These are phyloP conservation scores for Apiospora hydei DNA, from an alignment of 2,329 filamentous ascomycete genomes.

Conservation along the genomic window DNA sequence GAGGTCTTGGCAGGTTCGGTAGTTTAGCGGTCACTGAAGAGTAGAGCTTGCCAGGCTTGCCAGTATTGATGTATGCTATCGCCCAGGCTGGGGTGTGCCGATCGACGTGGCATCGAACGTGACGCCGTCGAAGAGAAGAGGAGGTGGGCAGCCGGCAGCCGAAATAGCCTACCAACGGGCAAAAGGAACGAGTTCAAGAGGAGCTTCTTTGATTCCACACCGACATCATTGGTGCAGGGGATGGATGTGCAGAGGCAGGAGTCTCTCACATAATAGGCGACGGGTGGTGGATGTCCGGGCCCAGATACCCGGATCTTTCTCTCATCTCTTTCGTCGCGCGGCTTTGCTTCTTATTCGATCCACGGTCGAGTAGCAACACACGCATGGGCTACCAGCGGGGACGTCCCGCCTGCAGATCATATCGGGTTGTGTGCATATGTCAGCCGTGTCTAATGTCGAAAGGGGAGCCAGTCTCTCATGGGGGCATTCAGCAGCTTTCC, in stretches of 20 bases:
- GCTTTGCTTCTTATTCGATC: not conserved
- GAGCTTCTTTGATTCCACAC: not conserved
- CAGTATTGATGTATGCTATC: not conserved
- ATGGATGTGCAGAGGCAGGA: not conserved
- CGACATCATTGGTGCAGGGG: slow-evolving; percentile 8
- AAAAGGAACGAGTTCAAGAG: slow-evolving; percentile 3
- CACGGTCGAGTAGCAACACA: not conserved
- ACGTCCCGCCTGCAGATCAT: slow-evolving; percentile 1
- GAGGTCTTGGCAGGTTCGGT: not conserved
- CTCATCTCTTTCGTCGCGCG: not conserved
- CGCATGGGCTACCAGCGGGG: not conserved
- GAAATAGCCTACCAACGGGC: not conserved
- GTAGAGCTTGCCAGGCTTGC: not conserved
- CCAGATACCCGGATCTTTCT: slow-evolving; percentile 2
- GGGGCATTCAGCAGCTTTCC: not conserved
- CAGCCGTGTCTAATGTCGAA: not conserved
- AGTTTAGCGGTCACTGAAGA: slow-evolving; percentile 1
- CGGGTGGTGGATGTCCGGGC: not conserved
- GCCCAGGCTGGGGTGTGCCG: not conserved
- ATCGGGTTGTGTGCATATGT: not conserved
- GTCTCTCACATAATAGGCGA: not conserved
- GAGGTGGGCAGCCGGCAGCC: not conserved
- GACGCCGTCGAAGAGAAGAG: not conserved
- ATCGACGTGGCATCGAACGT: not conserved
- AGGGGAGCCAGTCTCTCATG: not conserved